A percentile compares a stretch with the other conserved stretches of the same genome.
phyloP scores from a whole-genome alignment of 2,329 filamentous ascomycete genomes.

The Alternaria gansuensis region DNA sequence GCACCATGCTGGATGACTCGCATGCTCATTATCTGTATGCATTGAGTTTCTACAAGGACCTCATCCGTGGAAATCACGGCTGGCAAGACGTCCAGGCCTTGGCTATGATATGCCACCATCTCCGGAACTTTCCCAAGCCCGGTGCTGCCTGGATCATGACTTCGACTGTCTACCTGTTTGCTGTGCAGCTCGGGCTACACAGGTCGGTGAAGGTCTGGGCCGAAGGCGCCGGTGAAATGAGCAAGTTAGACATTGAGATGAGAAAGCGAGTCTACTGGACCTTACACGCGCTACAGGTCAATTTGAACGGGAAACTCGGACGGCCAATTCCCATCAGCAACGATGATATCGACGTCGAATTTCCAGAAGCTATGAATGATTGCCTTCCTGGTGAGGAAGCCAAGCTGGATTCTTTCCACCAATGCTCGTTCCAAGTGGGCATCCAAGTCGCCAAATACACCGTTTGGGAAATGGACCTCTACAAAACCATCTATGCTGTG shows the following conservation, averaged over 20 bases:
- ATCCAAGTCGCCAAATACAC: conserved; percentile 71
- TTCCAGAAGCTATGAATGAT: conserved; percentile 76
- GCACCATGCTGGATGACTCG: conserved; percentile 66
- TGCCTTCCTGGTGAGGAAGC: conserved; percentile 70
- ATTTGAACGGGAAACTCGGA: conserved; percentile 78
- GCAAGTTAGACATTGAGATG: conserved; percentile 74
- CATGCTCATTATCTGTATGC: conserved; percentile 83
- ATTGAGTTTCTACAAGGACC: conserved; percentile 71
- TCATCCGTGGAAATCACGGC: conserved; percentile 68
- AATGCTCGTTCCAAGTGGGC: conserved; percentile 73
- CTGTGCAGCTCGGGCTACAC: conserved; percentile 79
- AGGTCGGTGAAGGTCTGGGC: conserved; percentile 71
- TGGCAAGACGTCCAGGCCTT: conserved; percentile 77
- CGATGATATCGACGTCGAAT: conserved; percentile 80
- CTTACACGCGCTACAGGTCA: conserved; percentile 71
- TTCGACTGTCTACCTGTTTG: conserved; percentile 70
- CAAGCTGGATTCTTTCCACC: conserved; percentile 54
- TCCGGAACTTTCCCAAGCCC: conserved; percentile 81
- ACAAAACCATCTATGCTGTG: conserved; percentile 77
- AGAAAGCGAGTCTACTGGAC: conserved; percentile 82
- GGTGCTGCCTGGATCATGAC: conserved; percentile 76
- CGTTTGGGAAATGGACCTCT: conserved; percentile 76
- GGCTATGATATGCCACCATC: conserved; percentile 74
- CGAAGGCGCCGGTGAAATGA: conserved; percentile 54
- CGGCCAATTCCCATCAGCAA: conserved; percentile 77